Conservation (phyloP, 2,329 filamentous ascomycete species). For the Rosellinia necatrix region DNA sequence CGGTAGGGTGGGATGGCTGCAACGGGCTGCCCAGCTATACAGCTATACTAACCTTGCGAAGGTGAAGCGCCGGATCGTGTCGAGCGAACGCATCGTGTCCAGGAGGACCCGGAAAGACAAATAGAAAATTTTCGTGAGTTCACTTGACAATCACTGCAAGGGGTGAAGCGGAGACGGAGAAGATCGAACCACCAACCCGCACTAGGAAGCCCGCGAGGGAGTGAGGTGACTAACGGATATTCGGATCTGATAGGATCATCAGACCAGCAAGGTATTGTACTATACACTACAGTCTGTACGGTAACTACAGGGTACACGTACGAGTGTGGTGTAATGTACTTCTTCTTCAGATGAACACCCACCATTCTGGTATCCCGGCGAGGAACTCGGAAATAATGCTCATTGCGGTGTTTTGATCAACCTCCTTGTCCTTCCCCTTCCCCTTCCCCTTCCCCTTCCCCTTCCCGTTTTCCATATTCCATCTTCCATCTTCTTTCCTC, state of each 20-base stretch:
- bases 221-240: constrained; percentile 13
- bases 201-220: too few species aligned
- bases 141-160: not conserved
- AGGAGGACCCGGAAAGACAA: not conserved
- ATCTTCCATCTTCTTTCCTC: too few species aligned
- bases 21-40: not conserved
- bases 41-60: not conserved
- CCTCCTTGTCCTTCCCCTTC: too few species aligned
- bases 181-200: not conserved
- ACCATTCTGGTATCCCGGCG: too few species aligned
- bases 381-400: too few species aligned
- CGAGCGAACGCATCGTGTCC: not conserved
- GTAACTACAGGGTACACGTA: too few species aligned
- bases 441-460: too few species aligned
- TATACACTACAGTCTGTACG: too few species aligned
- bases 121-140: constrained; percentile 5
- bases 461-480: too few species aligned
- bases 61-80: constrained; percentile 5
- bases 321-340: too few species aligned
- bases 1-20: not conserved
- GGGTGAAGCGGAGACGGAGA: not conserved
- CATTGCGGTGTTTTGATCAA: too few species aligned
- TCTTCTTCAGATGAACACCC: too few species aligned
- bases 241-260: constrained; percentile 33
- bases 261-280: not conserved